Base-by-base conservation (phyloP, 768 basidiomycete species). In the Lentinula sp. region DNA sequence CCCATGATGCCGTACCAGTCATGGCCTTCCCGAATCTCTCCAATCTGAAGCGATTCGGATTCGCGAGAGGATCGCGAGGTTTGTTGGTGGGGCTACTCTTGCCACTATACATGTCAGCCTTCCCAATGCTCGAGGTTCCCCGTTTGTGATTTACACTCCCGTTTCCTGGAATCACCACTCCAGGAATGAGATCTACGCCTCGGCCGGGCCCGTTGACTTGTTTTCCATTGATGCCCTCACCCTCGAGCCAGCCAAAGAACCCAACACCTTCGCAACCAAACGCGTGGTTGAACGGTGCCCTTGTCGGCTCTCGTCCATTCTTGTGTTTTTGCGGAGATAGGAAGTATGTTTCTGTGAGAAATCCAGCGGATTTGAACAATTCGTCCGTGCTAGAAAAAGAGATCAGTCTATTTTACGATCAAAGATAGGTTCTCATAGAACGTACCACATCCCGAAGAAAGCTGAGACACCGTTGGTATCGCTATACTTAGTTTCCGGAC, bases 231-330 rank as follows among this genome's bases (percentile, higher is more conserved):
- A 62, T 2, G 61, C 75, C 78, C 23, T 79, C 79, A 18, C 82
- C 82, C 70, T 91, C 90, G 6, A 92, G 75, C 90, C 90, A 92
- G 18, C 81, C 83, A 64, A 91, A 92, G 67, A 81, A 90, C 1
- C 80, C 80, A 6, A 74, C 75, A 13, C 75, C 66, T 60, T 71
- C 65, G 66, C 68, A 41, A 73, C 76, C 75, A 66, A 91, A 91
- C 10, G 90, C 90, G 65, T 86, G 76, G 67, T 87, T 89, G 67
- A 91, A 91, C 0, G 90, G 88, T 3, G 87, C 79, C 33, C 77
- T 76, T 52, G 81, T 82, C 12, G 82, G 81, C 50, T 81, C 77
- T 23, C 66, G 68, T 4, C 74, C 78, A 37, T 70, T 70, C 33
- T 71, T 70, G 10, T 72, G 73, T 23, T 65, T 52, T n/a, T 67